Percentiles rank a stretch among this genome's conserved stretches.
Conservation (phyloP, 192 early-diverging fungal species). For the Pilobolus umbonatus region DNA sequence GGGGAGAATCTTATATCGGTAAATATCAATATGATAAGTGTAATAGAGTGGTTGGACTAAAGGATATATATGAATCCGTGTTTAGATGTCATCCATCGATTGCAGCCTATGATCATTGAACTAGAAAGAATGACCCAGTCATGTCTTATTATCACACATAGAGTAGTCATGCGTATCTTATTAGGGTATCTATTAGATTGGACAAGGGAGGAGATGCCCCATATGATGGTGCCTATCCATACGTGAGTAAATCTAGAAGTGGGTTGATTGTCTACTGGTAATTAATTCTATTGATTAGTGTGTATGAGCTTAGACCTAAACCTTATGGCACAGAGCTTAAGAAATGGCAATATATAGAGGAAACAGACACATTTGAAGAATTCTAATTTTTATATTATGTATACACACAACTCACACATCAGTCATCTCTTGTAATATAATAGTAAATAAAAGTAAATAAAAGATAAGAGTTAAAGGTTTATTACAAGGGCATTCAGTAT, state of each 20-base stretch:
- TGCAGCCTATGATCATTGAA: conserved; percentile 93
- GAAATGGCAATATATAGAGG: conserved; percentile 33
- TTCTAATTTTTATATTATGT: too few species aligned
- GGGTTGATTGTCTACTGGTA: neutral
- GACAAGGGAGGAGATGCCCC: conserved; percentile 36
- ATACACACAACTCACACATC: too few species aligned
- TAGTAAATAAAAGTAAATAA: too few species aligned
- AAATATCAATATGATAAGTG: neutral
- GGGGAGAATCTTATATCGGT: conserved; percentile 82
- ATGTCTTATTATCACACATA: conserved; percentile 87
- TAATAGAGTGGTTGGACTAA: neutral
- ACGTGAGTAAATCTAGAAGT: conserved; percentile 15
- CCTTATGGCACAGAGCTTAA: conserved; percentile 36
- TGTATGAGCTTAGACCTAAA: conserved; percentile 37
- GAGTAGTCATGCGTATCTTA: conserved; percentile 86
- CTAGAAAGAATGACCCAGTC: conserved; percentile 90
- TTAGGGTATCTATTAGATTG: conserved; percentile 85
- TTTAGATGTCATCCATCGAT: conserved; percentile 87
- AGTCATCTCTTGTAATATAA: too few species aligned
- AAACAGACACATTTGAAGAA: conserved; percentile 30
- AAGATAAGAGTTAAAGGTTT: too few species aligned
- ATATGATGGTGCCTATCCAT: conserved; percentile 40
- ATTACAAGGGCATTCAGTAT: too few species aligned
- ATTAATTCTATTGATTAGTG: conserved; percentile 17
- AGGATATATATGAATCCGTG: neutral